These are phyloP conservation scores for Neurospora sp. DNA, from an alignment of 495 filamentous ascomycete species.

Conservation along the genomic window DNA sequence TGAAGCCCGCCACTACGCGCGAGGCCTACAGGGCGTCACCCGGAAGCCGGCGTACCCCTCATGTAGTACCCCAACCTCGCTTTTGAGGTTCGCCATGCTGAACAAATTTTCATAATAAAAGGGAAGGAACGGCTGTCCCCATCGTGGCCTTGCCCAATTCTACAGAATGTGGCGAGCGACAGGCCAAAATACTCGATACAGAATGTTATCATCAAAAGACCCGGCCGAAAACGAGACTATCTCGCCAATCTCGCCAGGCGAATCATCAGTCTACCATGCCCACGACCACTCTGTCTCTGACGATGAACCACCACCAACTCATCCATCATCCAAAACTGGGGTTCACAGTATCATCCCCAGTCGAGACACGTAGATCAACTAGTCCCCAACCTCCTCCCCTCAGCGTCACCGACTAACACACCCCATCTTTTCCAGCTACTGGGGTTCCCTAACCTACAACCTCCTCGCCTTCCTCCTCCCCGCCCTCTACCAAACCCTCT, in stretches of 20 bases:
- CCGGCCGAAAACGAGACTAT: neutral
- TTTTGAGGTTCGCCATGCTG: neutral
- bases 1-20: neutral
- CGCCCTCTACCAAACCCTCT: slow-evolving; percentile 58
- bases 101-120: neutral
- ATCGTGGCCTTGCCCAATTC: neutral
- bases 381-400: neutral
- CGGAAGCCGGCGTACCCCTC: neutral
- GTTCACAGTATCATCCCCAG: neutral
- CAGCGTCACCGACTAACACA: neutral
- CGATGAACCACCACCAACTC: neutral
- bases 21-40: neutral
- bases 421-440: slow-evolving; percentile 24
- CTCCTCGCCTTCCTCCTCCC: slow-evolving; percentile 53
- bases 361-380: neutral
- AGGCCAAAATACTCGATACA: neutral
- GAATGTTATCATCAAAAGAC: neutral
- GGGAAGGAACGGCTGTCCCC: neutral
- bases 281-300: neutral
- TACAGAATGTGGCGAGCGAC: neutral
- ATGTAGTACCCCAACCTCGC: neutral
- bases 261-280: neutral
- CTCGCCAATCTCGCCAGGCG: neutral
- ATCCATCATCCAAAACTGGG: neutral
- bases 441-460: slow-evolving; percentile 54